Percentiles rank a stretch among this genome's conserved stretches.
phyloP scores from a whole-genome alignment of 176 grass and related monocot species.

The Poa pratensis region DNA sequence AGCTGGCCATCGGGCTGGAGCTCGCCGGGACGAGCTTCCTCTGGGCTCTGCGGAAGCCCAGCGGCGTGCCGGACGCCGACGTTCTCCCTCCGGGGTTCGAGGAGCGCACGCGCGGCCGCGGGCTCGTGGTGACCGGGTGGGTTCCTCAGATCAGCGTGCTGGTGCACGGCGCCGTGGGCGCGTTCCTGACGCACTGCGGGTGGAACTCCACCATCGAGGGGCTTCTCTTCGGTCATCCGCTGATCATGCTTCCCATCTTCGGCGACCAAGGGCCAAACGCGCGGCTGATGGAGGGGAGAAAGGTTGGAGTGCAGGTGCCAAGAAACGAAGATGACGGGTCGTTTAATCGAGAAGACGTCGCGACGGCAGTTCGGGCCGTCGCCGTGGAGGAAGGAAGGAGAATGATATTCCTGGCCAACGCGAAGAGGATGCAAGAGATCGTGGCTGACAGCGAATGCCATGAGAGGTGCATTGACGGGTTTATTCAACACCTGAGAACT shows the following conservation, averaged over 20 bases:
- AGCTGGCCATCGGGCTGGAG: constrained; percentile 58
- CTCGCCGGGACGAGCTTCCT: constrained; percentile 49
- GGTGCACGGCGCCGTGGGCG: constrained; percentile 34
- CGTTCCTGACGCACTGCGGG: constrained; percentile 62
- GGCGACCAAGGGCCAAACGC: constrained; percentile 44
- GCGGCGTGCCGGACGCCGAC: neutral
- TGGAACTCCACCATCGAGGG: constrained; percentile 51
- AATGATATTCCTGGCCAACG: constrained; percentile 30
- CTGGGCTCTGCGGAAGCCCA: constrained; percentile 53
- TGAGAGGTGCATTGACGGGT: constrained; percentile 36
- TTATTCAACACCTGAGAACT: neutral
- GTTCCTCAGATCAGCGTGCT: constrained; percentile 48
- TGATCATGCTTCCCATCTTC: constrained; percentile 42
- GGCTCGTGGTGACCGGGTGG: constrained; percentile 39
- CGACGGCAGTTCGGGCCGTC: constrained; percentile 19
- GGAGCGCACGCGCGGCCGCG: constrained; percentile 21
- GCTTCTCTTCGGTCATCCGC: constrained; percentile 44
- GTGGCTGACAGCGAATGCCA: constrained; percentile 29
- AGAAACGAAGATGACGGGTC: constrained; percentile 36
- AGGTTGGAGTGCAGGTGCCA: constrained; percentile 7
- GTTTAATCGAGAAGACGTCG: constrained; percentile 38
- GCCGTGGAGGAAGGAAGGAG: constrained; percentile 42
- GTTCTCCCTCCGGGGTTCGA: constrained; percentile 43
- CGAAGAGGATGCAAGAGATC: constrained; percentile 37
- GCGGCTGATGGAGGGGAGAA: constrained; percentile 10